Base-by-base conservation (phyloP, 805 yeast species). In the Blastobotrys chiropterorum region DNA sequence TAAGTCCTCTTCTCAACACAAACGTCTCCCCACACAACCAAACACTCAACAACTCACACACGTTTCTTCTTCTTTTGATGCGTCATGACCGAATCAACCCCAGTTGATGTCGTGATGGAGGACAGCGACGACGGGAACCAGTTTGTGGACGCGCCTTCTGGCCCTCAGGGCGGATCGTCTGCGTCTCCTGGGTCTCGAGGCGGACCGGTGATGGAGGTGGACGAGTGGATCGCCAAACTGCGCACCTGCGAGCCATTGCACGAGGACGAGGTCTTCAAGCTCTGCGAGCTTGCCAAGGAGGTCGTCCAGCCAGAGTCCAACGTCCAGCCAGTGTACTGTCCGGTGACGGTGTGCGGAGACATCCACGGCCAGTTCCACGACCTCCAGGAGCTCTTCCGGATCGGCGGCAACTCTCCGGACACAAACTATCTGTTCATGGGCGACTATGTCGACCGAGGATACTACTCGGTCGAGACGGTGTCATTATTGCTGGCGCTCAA, bases 281-380 rank as follows among this genome's bases (percentile, higher is more conserved):
- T 90, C 57, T 90, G 97, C 65, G 85, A 82, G 57, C 86, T 87
- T 94, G 97, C 66, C 40, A 88, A 86, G 53, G 96, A 89, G 60
- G 68, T 90, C 16, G 70, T 90, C 26, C 79, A 86, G 47, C 80
- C 80, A 56, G 98, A 94, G 67, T 81, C 94, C 19, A 92, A 94
- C 66, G 96, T 92, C 48, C 97, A 92, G 72, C 96, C 96, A 1
- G 97, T 92, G 46, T 82, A 81, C 56, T 92, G 90, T 6, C 99
- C 99, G 3, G 98, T 94, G 38, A 92, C 98, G 16, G 85, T 92
- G 15, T 92, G 96, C 74, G 97, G 97, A 59, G 97, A 90, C 70
- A 92, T 90, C 50, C 97, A 90, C 67, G 97, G 97, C 41, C 97
- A 90, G 69, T 90, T 90, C 68, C 97, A 90, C 67, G 97, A 90